Conservation (phyloP, 768 basidiomycete species). For the Lactarius akahatsu region DNA sequence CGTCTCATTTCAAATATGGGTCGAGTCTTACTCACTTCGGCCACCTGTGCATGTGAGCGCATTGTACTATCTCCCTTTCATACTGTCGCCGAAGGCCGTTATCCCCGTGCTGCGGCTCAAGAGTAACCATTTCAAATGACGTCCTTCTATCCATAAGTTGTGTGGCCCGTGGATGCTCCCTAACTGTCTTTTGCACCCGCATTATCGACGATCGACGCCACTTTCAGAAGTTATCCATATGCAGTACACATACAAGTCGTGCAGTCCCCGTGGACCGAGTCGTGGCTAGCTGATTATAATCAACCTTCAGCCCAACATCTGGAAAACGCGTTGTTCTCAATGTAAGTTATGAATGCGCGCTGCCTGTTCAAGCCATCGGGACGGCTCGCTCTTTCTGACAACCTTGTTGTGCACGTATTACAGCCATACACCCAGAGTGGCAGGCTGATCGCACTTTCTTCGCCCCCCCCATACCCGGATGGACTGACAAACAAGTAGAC, state of each 20-base stretch:
- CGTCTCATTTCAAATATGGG: conserved; percentile 12
- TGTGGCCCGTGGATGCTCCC: not conserved
- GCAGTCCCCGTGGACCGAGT: conserved; percentile 1
- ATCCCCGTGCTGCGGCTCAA: conserved; percentile 13
- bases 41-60: not conserved
- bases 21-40: not conserved
- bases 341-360: conserved; percentile 4
- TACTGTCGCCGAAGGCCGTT: conserved; percentile 15
- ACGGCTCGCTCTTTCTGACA: conserved; percentile 4
- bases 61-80: conserved; percentile 2
- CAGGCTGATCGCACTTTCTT: conserved; percentile 9
- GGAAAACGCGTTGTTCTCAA: conserved; percentile 18
- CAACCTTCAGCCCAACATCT: conserved; percentile 15
- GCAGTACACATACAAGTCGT: not conserved
- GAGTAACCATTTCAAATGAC: conserved; percentile 6
- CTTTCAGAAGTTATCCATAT: conserved; percentile 10
- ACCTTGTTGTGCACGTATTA: conserved; percentile 12
- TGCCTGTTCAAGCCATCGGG: not conserved
- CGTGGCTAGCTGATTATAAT: conserved; percentile 22
- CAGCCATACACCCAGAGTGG: not conserved
- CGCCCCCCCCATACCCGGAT: not conserved
- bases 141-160: not conserved
- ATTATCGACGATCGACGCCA: conserved; percentile 25
- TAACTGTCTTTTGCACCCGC: not conserved
- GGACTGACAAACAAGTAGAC: not conserved